A percentile compares a stretch with the other conserved stretches of the same genome.
These are phyloP conservation scores for Biancaea sappan DNA, from an alignment of 306 rosid genomes.

Conservation along the genomic window DNA sequence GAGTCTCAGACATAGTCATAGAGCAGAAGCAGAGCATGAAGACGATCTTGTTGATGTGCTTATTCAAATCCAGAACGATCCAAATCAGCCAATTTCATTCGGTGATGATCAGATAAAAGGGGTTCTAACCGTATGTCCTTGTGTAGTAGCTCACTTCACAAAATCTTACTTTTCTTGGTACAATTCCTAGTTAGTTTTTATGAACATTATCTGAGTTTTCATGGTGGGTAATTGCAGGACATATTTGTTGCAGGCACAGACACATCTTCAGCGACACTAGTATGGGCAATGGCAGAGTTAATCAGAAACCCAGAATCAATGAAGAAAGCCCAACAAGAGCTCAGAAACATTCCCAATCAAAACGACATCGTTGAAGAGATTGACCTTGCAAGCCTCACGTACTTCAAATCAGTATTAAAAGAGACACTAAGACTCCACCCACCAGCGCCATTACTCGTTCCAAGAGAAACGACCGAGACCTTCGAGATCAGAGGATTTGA, in stretches of 20 bases:
- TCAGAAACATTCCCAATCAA: neutral
- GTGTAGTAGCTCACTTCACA: too few relatives aligned
- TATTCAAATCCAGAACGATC: slow-evolving; percentile 45
- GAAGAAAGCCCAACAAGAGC: neutral
- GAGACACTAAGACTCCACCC: slow-evolving; percentile 57
- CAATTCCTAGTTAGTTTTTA: too few relatives aligned
- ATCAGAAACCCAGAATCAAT: neutral
- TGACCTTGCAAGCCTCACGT: slow-evolving; percentile 33
- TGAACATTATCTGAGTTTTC: too few relatives aligned
- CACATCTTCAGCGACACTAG: neutral
- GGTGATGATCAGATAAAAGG: slow-evolving; percentile 42
- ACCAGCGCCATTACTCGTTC: slow-evolving; percentile 41
- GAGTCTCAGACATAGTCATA: neutral
- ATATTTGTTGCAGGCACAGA: neutral
- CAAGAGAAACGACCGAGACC: slow-evolving; percentile 42
- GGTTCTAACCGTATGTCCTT: neutral
- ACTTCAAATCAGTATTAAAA: slow-evolving; percentile 46
- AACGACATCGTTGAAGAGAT: slow-evolving; percentile 33
- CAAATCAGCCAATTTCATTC: slow-evolving; percentile 22
- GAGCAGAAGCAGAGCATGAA: slow-evolving; percentile 26
- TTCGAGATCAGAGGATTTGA: slow-evolving; percentile 39
- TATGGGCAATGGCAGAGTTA: neutral
- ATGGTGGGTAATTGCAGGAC: neutral
- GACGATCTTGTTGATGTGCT: slow-evolving; percentile 52
- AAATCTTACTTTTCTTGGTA: too few relatives aligned